These are phyloP conservation scores for Micractinium sp. DNA, from an alignment of 139 green algal genomes.

Conservation along the genomic window DNA sequence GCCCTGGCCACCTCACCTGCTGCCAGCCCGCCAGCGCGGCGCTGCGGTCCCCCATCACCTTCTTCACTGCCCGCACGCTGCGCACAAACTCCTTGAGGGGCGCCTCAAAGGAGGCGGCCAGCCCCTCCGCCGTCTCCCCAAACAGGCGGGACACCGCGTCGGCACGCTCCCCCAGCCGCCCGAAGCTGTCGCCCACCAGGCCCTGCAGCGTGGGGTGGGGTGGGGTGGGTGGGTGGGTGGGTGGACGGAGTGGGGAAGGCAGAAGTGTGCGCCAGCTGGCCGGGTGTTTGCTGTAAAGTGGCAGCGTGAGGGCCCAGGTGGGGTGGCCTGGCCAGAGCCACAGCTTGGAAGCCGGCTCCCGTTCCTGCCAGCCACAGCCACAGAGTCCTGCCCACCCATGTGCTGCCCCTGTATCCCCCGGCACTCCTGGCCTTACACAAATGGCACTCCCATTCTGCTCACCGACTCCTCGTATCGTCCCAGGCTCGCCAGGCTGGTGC, in stretches of 20 bases:
- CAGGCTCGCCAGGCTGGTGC: constrained; percentile 48
- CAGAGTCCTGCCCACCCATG: too few relatives aligned
- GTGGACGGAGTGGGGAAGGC: not conserved
- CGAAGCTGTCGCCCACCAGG: constrained; percentile 57
- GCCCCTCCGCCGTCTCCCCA: not conserved
- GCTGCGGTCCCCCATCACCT: constrained; percentile 72
- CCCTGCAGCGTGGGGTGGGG: constrained; percentile 34
- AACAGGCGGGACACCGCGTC: constrained; percentile 19
- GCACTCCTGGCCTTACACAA: too few relatives aligned
- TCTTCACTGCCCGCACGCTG: constrained; percentile 70
- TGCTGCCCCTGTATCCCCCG: too few relatives aligned
- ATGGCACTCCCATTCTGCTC: not conserved
- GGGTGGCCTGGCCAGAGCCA: not conserved
- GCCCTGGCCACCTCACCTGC: constrained; percentile 9
- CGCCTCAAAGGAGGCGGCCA: constrained; percentile 75
- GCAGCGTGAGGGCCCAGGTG: too few relatives aligned
- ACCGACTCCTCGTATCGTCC: constrained; percentile 35
- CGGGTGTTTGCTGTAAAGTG: too few relatives aligned
- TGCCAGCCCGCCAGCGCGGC: constrained; percentile 58
- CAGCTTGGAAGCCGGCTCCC: not conserved
- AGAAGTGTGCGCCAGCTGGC: not conserved
- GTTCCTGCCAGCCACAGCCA: not conserved
- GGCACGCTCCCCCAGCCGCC: constrained; percentile 46
- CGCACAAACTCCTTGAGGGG: constrained; percentile 88
- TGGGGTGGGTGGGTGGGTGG: not conserved